A percentile compares a stretch with the other conserved stretches of the same genome.
These are phyloP conservation scores for Persicaria tinctoria DNA, from an alignment of 148 eudicot species.

Conservation along the genomic window DNA sequence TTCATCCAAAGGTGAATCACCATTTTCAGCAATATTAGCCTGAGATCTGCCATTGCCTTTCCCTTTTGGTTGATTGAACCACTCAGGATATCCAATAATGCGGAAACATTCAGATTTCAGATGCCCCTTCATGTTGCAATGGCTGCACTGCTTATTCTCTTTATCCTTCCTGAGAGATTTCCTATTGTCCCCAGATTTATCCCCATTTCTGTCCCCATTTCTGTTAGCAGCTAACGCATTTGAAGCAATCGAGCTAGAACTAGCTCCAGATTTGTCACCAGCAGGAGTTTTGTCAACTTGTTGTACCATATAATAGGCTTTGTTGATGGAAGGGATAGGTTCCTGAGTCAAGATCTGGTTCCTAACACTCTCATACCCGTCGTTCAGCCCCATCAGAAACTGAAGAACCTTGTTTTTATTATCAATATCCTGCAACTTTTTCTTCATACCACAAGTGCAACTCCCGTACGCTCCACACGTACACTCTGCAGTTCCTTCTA, in stretches of 20 bases:
- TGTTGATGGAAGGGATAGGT: too few relatives aligned
- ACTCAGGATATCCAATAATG: background rate
- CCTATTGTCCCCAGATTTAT: too few relatives aligned
- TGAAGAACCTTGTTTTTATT: background rate
- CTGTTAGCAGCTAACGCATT: background rate
- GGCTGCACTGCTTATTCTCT: background rate
- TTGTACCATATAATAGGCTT: background rate
- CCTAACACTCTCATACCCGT: background rate
- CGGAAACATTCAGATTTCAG: too few relatives aligned
- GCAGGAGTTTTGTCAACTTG: background rate
- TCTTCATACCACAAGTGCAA: background rate
- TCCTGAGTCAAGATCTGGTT: background rate
- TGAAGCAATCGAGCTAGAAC: background rate
- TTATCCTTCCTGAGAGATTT: too few relatives aligned
- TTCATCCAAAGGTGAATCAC: background rate
- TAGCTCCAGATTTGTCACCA: background rate
- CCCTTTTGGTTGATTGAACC: background rate
- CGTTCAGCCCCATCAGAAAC: background rate
- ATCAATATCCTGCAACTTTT: too few relatives aligned
- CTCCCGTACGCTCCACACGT: background rate
- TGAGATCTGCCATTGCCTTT: background rate
- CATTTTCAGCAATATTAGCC: background rate
- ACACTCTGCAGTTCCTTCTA: background rate
- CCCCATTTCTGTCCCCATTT: too few relatives aligned
- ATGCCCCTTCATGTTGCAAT: background rate